Percentiles rank a stretch among this genome's conserved stretches.
Conservation (phyloP, 495 filamentous ascomycete species). For the Podospora pseudocomata region DNA sequence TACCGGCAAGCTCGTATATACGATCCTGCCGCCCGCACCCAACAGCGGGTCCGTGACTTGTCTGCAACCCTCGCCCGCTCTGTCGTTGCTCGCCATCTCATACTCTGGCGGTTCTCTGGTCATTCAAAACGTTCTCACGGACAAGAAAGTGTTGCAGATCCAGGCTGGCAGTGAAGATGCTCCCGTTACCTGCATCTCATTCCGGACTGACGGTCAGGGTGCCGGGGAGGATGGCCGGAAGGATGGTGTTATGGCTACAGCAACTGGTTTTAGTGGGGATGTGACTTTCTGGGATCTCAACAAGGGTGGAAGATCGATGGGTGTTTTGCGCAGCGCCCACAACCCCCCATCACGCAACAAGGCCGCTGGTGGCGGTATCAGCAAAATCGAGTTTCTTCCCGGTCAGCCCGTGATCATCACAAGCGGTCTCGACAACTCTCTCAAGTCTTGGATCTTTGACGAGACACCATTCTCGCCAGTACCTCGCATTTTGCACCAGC, state of each 20-base stretch:
- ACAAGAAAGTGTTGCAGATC: conserved; percentile 64
- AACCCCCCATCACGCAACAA: conserved; percentile 56
- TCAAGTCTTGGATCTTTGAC: conserved; percentile 95
- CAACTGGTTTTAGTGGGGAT: conserved; percentile 67
- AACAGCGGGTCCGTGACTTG: conserved; percentile 73
- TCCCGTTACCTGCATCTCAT: conserved; percentile 75
- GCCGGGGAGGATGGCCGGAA: conserved; percentile 81
- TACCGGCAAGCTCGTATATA: conserved; percentile 83
- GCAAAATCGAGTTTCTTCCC: conserved; percentile 82
- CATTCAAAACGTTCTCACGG: conserved; percentile 75
- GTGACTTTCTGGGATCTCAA: conserved; percentile 96
- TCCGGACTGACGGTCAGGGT: conserved; percentile 86
- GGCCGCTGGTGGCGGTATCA: conserved; percentile 56
- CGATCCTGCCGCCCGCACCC: conserved; percentile 65
- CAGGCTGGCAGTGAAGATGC: conserved; percentile 54
- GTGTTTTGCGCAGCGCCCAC: conserved; percentile 80
- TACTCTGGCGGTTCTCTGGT: conserved; percentile 73
- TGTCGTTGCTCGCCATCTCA: conserved; percentile 84
- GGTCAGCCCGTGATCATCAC: conserved; percentile 89
- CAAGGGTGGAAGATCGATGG: conserved; percentile 73
- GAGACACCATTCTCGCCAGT: conserved; percentile 78
- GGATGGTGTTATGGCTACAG: conserved; percentile 83
- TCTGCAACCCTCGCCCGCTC: conserved; percentile 73
- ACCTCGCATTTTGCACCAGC: conserved; percentile 75
- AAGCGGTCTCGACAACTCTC: conserved; percentile 84